Percentiles rank a stretch among this genome's conserved stretches.
These are phyloP conservation scores for Trichosporon coremiiforme DNA, from an alignment of 1,284 basidiomycete species.

Conservation along the genomic window DNA sequence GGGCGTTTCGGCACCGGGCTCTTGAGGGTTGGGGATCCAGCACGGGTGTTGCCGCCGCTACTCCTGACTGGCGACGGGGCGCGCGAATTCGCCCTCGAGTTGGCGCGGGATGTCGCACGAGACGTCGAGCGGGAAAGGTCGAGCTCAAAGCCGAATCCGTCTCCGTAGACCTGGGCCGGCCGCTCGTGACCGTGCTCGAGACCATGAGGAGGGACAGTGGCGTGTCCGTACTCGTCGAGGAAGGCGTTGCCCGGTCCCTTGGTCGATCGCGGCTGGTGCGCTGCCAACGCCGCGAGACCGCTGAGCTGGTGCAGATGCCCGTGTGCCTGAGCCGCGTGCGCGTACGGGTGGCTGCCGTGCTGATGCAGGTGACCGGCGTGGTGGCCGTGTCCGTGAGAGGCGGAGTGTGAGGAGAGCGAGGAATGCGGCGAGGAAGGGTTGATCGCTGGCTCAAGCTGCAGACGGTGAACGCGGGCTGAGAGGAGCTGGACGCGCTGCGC, in stretches of 20 bases:
- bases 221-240: constrained; percentile 5
- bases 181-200: constrained; percentile 15
- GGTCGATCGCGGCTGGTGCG: constrained; percentile 1
- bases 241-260: background rate
- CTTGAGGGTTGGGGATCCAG: background rate
- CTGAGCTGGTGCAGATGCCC: background rate
- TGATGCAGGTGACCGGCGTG: background rate
- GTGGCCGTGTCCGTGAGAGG: background rate
- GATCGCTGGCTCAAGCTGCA: constrained; percentile 23
- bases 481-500: constrained; percentile 39
- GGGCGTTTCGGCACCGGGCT: background rate
- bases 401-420: background rate
- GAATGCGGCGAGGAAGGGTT: background rate
- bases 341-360: constrained; percentile 4
- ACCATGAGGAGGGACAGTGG: background rate
- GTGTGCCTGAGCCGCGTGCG: background rate
- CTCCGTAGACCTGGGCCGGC: constrained; percentile 11
- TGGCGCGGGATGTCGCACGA: background rate
- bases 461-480: constrained; percentile 39
- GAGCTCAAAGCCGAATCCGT: constrained; percentile 16
- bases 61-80: background rate
- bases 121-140: constrained; percentile 17
- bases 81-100: background rate
- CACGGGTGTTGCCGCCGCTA: background rate
- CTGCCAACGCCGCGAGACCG: background rate